Base-by-base conservation (phyloP, 2,329 filamentous ascomycete genomes). In the Emergomyces orientalis region DNA sequence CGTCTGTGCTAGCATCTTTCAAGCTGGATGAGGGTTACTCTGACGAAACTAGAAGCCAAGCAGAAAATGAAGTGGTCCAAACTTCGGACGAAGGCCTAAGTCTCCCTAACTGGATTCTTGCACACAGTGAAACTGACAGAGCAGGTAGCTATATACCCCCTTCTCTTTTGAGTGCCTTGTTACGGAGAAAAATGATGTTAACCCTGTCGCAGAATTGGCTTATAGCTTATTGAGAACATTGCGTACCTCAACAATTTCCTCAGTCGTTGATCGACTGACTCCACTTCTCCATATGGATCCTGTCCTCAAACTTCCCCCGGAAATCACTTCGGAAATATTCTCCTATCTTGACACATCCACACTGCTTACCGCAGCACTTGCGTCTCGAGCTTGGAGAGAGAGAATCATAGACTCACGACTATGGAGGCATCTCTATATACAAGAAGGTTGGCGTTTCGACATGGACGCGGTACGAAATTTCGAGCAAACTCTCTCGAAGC, bases 201-300 rank as follows among this genome's bases (percentile, higher is more conserved):
- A 25, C 59, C 25, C n/a, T 43, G 25, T 60, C 56, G 62, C 71
- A 96, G 91, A 93, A 73, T 84, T 96, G 67, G 88, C 89, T 49
- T 90, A 93, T 77, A 82, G 85, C 55, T 82, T 96, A 30, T 81
- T 97, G 62, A 84, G 88, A 63, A 87, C 88, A 63, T 81, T 97
- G 34, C 89, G 89, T 22, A 95, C 91, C 0, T 89, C 89, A 7
- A 85, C 87, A 61, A 87, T 97, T 64, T 87, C 88, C 59, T 82
- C 88, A 54, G 89, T 97, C 61, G 90, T 96, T 56, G 85, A 92
- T 62, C 84, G 88, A 66, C 79, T 96, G 22, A 89, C 87, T 65
- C 90, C 91, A 3, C 83, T 92, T 60, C 86, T 97, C 2, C 92
- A 97, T 75, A 93, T 97, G 77, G 90, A 99, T 76, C 96, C 96